phyloP scores from a whole-genome alignment of 2,329 filamentous ascomycete genomes.

The Beauveria sp. region DNA sequence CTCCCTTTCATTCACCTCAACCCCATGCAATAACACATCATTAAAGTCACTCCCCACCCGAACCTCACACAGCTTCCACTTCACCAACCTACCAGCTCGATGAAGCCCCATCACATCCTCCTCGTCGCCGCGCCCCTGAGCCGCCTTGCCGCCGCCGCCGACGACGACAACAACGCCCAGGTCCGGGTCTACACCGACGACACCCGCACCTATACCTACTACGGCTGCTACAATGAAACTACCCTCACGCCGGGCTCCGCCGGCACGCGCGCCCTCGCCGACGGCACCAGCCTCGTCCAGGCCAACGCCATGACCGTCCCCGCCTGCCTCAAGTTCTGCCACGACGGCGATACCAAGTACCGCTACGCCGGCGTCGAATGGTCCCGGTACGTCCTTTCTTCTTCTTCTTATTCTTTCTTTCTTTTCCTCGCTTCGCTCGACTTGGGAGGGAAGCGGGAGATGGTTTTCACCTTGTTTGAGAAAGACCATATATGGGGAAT shows the following conservation, averaged over 20 bases:
- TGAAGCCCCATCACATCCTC: not conserved
- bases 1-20: not conserved
- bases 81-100: not conserved
- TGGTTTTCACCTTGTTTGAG: not conserved
- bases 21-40: not conserved
- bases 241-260: slow-evolving; percentile 33
- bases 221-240: slow-evolving; percentile 54
- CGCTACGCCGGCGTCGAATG: slow-evolving; percentile 49
- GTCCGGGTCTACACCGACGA: slow-evolving; percentile 27
- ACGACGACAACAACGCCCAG: not conserved
- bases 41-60: too few relatives aligned
- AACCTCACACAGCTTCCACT: too few relatives aligned
- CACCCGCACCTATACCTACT: slow-evolving; percentile 37
- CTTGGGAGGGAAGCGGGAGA: too few relatives aligned
- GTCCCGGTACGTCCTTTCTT: slow-evolving; percentile 28
- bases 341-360: slow-evolving; percentile 29
- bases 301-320: slow-evolving; percentile 43
- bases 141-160: not conserved
- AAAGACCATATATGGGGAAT: not conserved
- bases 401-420: not conserved
- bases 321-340: slow-evolving; percentile 44
- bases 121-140: not conserved
- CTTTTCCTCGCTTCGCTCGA: not conserved
- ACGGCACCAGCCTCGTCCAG: slow-evolving; percentile 31
- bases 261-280: slow-evolving; percentile 38